Evolutionary conservation across 129 eudicot genomes (phyloP).

Genomic region (Ambrosia artemisiifolia): DNA sequence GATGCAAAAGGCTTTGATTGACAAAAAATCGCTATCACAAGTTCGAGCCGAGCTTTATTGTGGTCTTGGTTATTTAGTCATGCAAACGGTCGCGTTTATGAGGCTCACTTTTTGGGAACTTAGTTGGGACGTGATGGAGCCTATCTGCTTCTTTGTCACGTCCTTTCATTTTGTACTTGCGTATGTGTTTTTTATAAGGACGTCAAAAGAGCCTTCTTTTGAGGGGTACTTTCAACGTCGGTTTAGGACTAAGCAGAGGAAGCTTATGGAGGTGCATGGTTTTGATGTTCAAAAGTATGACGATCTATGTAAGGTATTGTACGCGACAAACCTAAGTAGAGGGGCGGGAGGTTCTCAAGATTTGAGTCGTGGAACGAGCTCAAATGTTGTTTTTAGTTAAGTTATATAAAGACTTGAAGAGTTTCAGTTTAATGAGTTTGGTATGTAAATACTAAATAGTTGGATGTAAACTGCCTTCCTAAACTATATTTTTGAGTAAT

Average conservation of each 20-base stretch:
- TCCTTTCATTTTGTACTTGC: slow-evolving; percentile 73
- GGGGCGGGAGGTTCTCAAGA: background rate
- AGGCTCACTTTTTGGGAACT: slow-evolving; percentile 90
- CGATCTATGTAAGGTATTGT: slow-evolving; percentile 49
- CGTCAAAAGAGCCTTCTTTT: slow-evolving; percentile 79
- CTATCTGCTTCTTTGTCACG: slow-evolving; percentile 81
- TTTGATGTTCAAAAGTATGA: slow-evolving; percentile 57
- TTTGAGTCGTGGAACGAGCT: slow-evolving; percentile 19
- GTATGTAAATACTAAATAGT: slow-evolving; percentile 25
- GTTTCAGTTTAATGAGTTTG: background rate
- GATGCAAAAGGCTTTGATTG: slow-evolving; percentile 53
- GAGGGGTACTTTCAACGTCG: slow-evolving; percentile 72
- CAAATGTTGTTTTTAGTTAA: slow-evolving; percentile 20
- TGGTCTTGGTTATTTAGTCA: slow-evolving; percentile 62
- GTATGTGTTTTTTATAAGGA: slow-evolving; percentile 62
- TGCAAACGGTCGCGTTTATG: slow-evolving; percentile 72
- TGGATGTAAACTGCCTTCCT: slow-evolving; percentile 21
- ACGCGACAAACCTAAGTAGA: slow-evolving; percentile 16
- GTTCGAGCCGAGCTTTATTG: slow-evolving; percentile 63
- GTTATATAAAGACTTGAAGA: background rate
- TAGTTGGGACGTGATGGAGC: slow-evolving; percentile 96
- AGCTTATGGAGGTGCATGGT: slow-evolving; percentile 49
- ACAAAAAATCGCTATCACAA: slow-evolving; percentile 42
- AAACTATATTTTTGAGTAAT: slow-evolving; percentile 15
- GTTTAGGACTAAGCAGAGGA: slow-evolving; percentile 61